A percentile compares a stretch with the other conserved stretches of the same genome.
Evolutionary conservation across 148 eudicot species (phyloP).

Genomic region (Rhododendron williamsianum): DNA sequence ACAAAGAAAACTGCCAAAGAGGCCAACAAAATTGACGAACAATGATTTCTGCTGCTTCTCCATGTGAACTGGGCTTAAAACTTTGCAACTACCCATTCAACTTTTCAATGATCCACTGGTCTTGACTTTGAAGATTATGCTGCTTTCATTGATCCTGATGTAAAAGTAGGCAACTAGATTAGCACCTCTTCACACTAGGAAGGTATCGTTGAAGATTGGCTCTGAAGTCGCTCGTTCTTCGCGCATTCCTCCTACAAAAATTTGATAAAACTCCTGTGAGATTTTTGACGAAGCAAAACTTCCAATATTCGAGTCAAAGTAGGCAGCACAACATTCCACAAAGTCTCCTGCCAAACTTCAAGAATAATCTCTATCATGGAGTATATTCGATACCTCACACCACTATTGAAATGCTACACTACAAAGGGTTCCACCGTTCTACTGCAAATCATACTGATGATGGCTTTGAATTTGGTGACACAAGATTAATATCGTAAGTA

Average conservation of each 20-base stretch:
- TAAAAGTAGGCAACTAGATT: not conserved
- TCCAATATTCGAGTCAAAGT: not conserved
- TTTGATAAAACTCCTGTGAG: not conserved
- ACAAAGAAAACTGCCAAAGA: not conserved
- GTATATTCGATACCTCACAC: not conserved
- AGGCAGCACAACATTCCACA: not conserved
- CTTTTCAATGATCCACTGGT: not conserved
- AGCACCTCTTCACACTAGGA: not conserved
- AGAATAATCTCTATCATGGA: not conserved
- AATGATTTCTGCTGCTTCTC: not conserved
- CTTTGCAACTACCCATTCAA: not conserved
- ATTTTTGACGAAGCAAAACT: not conserved
- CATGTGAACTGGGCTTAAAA: not conserved
- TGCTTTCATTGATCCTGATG: not conserved
- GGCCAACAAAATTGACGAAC: too few species aligned
- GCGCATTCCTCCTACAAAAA: conserved; percentile 41
- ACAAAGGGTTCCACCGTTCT: not conserved
- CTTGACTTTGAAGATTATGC: not conserved
- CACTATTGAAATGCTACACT: not conserved
- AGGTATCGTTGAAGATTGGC: conserved; percentile 14
- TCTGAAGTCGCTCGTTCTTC: conserved; percentile 34
- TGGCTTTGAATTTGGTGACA: not conserved
- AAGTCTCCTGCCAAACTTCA: not conserved
- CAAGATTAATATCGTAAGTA: not conserved
- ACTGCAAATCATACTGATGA: not conserved